These are phyloP conservation scores for Hanseniaspora guilliermondii DNA, from an alignment of 805 yeast species.

Conservation along the genomic window DNA sequence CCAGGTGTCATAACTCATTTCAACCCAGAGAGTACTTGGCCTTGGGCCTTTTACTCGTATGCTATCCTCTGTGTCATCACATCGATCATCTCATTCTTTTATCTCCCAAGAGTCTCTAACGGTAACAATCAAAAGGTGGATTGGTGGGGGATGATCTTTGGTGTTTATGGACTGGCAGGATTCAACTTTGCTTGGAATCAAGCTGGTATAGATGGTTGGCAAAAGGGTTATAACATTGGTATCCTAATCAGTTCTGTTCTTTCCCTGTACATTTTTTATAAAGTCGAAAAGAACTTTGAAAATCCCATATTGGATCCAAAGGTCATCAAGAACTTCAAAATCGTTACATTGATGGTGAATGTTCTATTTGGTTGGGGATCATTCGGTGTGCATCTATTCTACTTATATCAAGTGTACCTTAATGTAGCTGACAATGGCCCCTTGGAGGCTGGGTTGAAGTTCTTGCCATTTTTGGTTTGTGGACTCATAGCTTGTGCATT, in stretches of 20 bases:
- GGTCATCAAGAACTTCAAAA: constrained; percentile 33
- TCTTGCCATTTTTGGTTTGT: constrained; percentile 35
- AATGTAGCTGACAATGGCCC: constrained; percentile 40
- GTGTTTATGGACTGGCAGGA: constrained; percentile 39
- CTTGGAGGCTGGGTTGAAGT: constrained; percentile 36
- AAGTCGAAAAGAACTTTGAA: constrained; percentile 36
- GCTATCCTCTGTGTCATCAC: constrained; percentile 19
- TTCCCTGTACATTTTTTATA: constrained; percentile 35
- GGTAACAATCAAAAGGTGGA: constrained; percentile 30
- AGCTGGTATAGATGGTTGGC: constrained; percentile 65
- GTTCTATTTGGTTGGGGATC: constrained; percentile 64
- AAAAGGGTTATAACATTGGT: constrained; percentile 42
- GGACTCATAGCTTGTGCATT: constrained; percentile 46
- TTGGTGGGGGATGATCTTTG: constrained; percentile 20
- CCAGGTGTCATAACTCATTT: constrained; percentile 1
- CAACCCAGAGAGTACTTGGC: constrained; percentile 18
- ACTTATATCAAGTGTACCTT: constrained; percentile 41
- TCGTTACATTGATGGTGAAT: constrained; percentile 37
- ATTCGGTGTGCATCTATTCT: constrained; percentile 63
- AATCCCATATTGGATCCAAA: constrained; percentile 43
- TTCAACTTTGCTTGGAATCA: constrained; percentile 65
- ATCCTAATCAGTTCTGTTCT: constrained; percentile 41
- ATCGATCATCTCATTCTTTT: constrained; percentile 17
- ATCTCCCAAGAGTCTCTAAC: constrained; percentile 13
- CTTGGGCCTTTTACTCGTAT: constrained; percentile 25